phyloP scores from a whole-genome alignment of 805 yeast genomes.

The Starmera amethionina region DNA sequence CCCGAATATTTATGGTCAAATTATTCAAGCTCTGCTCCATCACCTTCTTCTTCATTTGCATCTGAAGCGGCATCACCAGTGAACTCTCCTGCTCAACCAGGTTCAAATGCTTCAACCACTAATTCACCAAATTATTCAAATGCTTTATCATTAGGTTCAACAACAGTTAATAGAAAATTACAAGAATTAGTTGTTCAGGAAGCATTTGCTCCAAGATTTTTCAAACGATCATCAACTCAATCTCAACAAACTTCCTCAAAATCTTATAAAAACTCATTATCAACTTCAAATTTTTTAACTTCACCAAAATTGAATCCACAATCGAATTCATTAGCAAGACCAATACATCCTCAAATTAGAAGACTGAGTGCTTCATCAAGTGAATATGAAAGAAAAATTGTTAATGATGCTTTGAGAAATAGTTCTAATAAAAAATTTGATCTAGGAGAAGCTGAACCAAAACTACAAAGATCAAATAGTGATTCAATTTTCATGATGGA shows the following conservation, averaged over 20 bases:
- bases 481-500: constrained; percentile 38
- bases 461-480: constrained; percentile 9
- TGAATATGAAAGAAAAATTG: constrained; percentile 11
- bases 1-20: constrained; percentile 71
- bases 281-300: constrained; percentile 3
- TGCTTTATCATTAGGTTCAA: constrained; percentile 36
- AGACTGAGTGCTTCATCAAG: constrained; percentile 16
- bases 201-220: constrained; percentile 46
- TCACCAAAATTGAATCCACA: constrained; percentile 11
- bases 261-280: background rate
- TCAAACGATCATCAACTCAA: constrained; percentile 1
- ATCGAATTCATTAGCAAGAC: constrained; percentile 1
- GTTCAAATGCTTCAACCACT: constrained; percentile 2
- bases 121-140: constrained; percentile 2
- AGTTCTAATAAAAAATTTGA: constrained; percentile 14
- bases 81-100: constrained; percentile 13
- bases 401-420: constrained; percentile 8
- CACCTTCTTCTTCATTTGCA: constrained; percentile 30
- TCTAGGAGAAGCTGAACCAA: constrained; percentile 7
- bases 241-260: background rate
- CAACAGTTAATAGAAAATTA: constrained; percentile 59
- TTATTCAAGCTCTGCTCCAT: constrained; percentile 36
- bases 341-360: constrained; percentile 2
- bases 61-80: constrained; percentile 20
- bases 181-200: constrained; percentile 65